Evolutionary conservation across 23 red algal genomes (phyloP), one percentile per base, ranked within the genome.

Genomic region (Agarophyton chilense): DNA sequence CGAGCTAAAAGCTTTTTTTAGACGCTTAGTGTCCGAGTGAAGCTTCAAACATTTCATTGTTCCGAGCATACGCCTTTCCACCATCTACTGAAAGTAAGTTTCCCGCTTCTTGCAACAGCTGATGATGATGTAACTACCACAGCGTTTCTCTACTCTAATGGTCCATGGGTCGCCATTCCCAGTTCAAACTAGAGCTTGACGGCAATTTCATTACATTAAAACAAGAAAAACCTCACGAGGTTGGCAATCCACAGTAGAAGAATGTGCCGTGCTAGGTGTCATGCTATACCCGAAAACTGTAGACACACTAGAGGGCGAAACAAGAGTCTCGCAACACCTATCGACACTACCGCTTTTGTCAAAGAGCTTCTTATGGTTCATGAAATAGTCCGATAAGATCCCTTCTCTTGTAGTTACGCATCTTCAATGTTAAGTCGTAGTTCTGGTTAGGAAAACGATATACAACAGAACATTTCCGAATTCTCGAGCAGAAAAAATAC

Each of bases 401-500:
- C 60, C 12, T 14, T 36, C 28, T 16, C 26, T 33, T 24, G 31
- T 6, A 61, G 10, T 8, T 31, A 6, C 60, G 2, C 60, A 38
- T 35, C 60, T 65, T n/a, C n/a, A n/a, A 65, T 35, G 32, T 65
- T 65, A 35, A 65, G 60, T 65, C 29, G 35, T 65, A 65, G 21
- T 79, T 34, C 1, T 57, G 75, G 51, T 53, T 40, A 57, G 75
- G 24, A 54, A 58, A 47, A n/a, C n/a, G 50, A 58, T 79, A 57
- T 53, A 43, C 47, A 79, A 57, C 45, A 22, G 47, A 19, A 28
- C 21, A 35, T 36, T 50, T 21, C 19, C 75, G 24, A 26, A 16
- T 14, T 22, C 33, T 31, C 26, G 25, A 12, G 19, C 5, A 79
- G n/a, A n/a, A n/a, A n/a, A n/a, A 22, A 38, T 46, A 42, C 47